phyloP scores from a whole-genome alignment of 306 rosid species.

The Prinsepia uniflora region DNA sequence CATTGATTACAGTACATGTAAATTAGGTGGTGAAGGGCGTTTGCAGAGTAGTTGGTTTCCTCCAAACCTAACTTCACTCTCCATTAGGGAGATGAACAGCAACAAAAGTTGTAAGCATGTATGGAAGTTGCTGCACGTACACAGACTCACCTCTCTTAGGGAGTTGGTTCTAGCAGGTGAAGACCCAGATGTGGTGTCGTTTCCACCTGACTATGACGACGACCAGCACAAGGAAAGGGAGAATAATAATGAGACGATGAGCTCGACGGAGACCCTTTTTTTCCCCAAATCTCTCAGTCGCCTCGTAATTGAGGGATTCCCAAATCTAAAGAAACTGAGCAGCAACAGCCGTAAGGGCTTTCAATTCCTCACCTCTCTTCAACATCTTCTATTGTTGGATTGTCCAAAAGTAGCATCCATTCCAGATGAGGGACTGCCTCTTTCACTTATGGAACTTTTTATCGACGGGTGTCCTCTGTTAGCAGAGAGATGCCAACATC shows the following conservation, averaged over 20 bases:
- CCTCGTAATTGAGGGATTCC: not conserved
- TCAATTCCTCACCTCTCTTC: conserved; percentile 24
- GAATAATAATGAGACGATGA: too few species aligned
- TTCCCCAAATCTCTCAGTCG: conserved; percentile 14
- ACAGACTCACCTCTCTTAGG: conserved; percentile 20
- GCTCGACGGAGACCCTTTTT: not conserved
- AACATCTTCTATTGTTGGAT: accelerated
- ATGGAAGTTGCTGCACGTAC: conserved; percentile 10
- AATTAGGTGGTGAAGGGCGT: too few species aligned
- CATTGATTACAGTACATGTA: conserved; percentile 4
- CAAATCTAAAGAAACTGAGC: conserved; percentile 14
- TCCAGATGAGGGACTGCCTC: not conserved
- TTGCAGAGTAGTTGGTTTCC: not conserved
- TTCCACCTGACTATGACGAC: not conserved
- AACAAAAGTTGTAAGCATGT: not conserved
- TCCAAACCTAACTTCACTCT: conserved; percentile 11
- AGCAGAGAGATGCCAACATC: not conserved
- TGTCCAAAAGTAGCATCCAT: conserved; percentile 22
- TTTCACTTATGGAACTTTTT: not conserved
- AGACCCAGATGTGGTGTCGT: conserved; percentile 2
- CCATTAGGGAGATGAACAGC: not conserved
- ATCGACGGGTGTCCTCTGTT: not conserved
- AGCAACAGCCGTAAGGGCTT: conserved; percentile 13
- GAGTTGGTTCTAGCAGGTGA: not conserved
- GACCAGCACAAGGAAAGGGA: too few species aligned